Percentiles rank a stretch among this genome's conserved stretches.
These are phyloP conservation scores for Chaetomium fimeti DNA, from an alignment of 495 filamentous ascomycete species.

Conservation along the genomic window DNA sequence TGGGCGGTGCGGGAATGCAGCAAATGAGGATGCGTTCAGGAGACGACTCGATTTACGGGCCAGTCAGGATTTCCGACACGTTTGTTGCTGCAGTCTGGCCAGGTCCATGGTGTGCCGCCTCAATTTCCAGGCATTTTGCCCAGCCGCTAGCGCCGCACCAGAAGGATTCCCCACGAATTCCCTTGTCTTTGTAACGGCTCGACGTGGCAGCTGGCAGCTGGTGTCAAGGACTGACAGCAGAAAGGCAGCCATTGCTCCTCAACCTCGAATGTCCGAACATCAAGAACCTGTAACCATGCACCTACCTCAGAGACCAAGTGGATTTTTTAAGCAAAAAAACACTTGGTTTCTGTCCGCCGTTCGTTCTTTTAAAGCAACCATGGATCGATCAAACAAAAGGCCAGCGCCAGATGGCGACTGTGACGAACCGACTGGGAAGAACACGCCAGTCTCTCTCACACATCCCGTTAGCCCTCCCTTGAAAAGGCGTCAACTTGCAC, in stretches of 20 bases:
- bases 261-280: background rate
- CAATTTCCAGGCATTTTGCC: slow-evolving; percentile 20
- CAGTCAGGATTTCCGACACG: slow-evolving; percentile 20
- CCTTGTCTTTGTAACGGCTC: background rate
- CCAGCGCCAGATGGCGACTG: background rate
- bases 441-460: slow-evolving; percentile 34
- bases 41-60: slow-evolving; percentile 22
- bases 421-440: background rate
- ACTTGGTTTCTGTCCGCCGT: background rate
- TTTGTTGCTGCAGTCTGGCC: slow-evolving; percentile 15
- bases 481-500: slow-evolving; percentile 34
- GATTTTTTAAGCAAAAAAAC: background rate
- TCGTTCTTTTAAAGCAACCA: background rate
- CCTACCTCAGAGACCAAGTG: background rate
- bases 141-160: background rate
- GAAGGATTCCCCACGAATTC: background rate
- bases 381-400: slow-evolving; percentile 23
- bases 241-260: background rate
- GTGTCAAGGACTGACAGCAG: background rate
- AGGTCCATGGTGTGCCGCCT: slow-evolving; percentile 20
- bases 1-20: slow-evolving; percentile 18
- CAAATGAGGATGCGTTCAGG: slow-evolving; percentile 21
- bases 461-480: slow-evolving; percentile 45
- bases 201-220: background rate
- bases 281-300: background rate